A percentile compares a stretch with the other conserved stretches of the same genome.
Conservation (phyloP, 1,284 basidiomycete genomes). For the Macrocystidia cucumis region DNA sequence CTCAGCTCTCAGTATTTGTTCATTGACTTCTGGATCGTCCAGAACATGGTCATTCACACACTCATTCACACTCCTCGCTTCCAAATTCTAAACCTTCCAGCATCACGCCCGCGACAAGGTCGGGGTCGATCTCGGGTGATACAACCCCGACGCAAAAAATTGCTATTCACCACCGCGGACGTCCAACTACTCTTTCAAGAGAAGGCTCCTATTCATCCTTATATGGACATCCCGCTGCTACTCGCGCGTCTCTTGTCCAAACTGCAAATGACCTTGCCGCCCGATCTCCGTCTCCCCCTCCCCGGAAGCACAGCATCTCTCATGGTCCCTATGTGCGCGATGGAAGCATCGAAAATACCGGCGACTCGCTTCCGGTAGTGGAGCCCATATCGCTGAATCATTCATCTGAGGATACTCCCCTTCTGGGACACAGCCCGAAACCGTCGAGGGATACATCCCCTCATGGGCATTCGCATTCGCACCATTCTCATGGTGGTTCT, state of each 20-base stretch:
- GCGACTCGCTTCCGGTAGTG: constrained; percentile 8
- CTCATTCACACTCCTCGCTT: constrained; percentile 21
- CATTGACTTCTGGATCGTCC: constrained; percentile 6
- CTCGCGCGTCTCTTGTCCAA: constrained; percentile 83
- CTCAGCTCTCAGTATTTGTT: constrained; percentile 3
- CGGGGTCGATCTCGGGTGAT: constrained; percentile 16
- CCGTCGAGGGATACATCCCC: constrained; percentile 1
- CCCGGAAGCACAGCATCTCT: constrained; percentile 21
- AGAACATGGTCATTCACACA: constrained; percentile 72
- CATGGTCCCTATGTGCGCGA: constrained; percentile 21
- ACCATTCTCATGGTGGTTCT: constrained; percentile 62
- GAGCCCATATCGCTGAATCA: not conserved
- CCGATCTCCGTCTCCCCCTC: constrained; percentile 38
- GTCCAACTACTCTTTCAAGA: constrained; percentile 23
- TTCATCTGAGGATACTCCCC: constrained; percentile 28
- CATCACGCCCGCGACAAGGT: constrained; percentile 15
- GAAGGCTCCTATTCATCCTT: constrained; percentile 52
- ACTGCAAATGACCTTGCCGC: constrained; percentile 79
- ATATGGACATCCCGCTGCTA: constrained; percentile 85
- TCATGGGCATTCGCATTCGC: constrained; percentile 34
- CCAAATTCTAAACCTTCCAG: constrained; percentile 19
- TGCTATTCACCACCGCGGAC: constrained; percentile 13
- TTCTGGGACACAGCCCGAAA: constrained; percentile 17
- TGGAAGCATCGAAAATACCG: constrained; percentile 11
- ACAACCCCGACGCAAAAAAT: constrained; percentile 17